Base-by-base conservation (phyloP, 1,139 yeast genomes). In the Sugiyamaella castrensis region DNA sequence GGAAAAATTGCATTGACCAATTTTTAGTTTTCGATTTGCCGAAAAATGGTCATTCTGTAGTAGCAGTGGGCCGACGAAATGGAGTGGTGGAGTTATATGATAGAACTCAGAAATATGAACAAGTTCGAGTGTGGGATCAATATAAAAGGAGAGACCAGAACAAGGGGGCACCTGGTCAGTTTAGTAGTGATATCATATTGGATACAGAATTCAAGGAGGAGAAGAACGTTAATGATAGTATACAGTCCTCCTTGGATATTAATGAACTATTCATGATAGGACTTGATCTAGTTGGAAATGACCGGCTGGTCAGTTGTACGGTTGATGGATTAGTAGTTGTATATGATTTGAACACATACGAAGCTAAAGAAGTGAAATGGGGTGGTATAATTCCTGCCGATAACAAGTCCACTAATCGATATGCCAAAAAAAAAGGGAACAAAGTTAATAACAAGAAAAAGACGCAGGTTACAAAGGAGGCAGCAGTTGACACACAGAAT, bases 1-100 rank as follows among this genome's bases (percentile, higher is more conserved):
- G 65, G 26, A 51, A 55, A 2, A 54, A 59, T 19, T 56, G 61
- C 47, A 61, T 64, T 8, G 67, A 64, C 32, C 53, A 54, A 30
- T 47, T 67, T 48, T 40, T 52, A 8, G 40, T 53, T 11, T 46
- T 56, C 41, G 54, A 42, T 41, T 29, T 35, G 13, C 36, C 43
- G 31, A 39, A 47, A 32, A 26, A 13, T 26, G 55, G 50, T 40
- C 53, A 54, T 41, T 55, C 51, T 29, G 41, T 48, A 26, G 53
- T 55, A 8, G 51, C 56, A 8, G 57, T 56, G 5, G 65, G 63
- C 1, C 56, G 69, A 35, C 47, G 52, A 33, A 54, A 51, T 26
- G 68, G 68, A 2, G 43, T 47, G 7, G 47, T 63, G 2, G 59
- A 58, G 35, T 36, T 61, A 11, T 57, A 60, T 35, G 52, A 51